These are phyloP conservation scores for Candida sp. DNA, from an alignment of 1,139 yeast species.

Conservation along the genomic window DNA sequence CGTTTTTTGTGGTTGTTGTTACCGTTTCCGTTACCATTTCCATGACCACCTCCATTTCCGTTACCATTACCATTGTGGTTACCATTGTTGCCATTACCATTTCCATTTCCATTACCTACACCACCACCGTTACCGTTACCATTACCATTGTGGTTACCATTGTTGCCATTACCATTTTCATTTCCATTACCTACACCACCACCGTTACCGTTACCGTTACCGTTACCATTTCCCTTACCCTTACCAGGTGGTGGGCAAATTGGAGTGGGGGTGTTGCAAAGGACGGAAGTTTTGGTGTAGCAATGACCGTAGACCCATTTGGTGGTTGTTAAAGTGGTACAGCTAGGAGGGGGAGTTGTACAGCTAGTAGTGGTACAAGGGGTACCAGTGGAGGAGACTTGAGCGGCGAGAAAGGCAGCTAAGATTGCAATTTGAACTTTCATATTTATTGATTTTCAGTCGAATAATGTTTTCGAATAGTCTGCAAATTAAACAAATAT, in stretches of 20 bases:
- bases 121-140: constrained; percentile 4
- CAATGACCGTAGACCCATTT: background rate
- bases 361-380: background rate
- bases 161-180: constrained; percentile 4
- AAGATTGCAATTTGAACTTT: background rate
- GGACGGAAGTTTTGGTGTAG: background rate
- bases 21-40: background rate
- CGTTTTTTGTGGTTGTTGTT: background rate
- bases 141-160: constrained; percentile 6
- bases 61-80: background rate
- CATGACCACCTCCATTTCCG: background rate
- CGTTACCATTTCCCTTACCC: background rate
- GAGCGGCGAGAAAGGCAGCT: background rate
- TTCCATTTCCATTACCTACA: background rate
- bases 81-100: background rate
- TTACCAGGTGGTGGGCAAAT: background rate
- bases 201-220: constrained; percentile 3
- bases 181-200: constrained; percentile 6
- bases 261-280: background rate
- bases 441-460: background rate
- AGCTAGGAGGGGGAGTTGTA: background rate
- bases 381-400: background rate
- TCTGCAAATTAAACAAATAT: no score
- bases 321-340: background rate
- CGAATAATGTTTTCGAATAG: background rate